These are phyloP conservation scores for Haberlea rhodopensis DNA, from an alignment of 257 asterid species.

Conservation along the genomic window DNA sequence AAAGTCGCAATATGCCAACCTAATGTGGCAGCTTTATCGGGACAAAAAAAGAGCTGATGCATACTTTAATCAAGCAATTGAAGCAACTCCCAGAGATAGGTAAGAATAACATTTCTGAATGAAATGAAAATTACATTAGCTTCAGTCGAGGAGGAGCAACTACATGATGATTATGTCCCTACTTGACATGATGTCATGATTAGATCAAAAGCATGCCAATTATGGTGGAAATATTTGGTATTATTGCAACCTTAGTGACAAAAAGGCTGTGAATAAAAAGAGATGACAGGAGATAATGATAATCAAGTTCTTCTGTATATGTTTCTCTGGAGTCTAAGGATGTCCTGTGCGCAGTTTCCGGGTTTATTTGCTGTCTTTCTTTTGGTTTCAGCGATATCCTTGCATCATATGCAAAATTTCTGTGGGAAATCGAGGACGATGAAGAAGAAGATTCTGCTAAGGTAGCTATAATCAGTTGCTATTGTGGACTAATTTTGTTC, in stretches of 20 bases:
- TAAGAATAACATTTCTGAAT: constrained; percentile 24
- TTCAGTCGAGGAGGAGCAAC: not conserved
- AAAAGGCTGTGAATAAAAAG: not conserved
- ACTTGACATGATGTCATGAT: not conserved
- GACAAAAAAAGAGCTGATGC: constrained; percentile 55
- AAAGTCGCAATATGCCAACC: constrained; percentile 52
- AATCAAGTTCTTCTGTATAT: not conserved
- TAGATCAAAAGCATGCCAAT: not conserved
- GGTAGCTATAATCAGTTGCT: constrained; percentile 12
- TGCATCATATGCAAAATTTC: constrained; percentile 79
- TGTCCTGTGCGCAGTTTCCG: not conserved
- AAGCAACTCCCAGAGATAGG: constrained; percentile 68
- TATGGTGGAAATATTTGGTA: not conserved
- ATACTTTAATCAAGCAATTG: constrained; percentile 63
- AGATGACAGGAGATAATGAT: not conserved
- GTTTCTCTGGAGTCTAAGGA: not conserved
- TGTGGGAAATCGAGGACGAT: constrained; percentile 68
- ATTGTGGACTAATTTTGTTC: not conserved
- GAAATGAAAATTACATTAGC: not conserved
- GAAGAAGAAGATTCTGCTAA: constrained; percentile 26
- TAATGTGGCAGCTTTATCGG: constrained; percentile 64
- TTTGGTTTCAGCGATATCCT: constrained; percentile 57
- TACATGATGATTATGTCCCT: not conserved
- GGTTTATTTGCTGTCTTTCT: constrained; percentile 2
- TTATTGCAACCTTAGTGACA: not conserved